phyloP scores from a whole-genome alignment of 345 rosid genomes.

The Gossypium australe region DNA sequence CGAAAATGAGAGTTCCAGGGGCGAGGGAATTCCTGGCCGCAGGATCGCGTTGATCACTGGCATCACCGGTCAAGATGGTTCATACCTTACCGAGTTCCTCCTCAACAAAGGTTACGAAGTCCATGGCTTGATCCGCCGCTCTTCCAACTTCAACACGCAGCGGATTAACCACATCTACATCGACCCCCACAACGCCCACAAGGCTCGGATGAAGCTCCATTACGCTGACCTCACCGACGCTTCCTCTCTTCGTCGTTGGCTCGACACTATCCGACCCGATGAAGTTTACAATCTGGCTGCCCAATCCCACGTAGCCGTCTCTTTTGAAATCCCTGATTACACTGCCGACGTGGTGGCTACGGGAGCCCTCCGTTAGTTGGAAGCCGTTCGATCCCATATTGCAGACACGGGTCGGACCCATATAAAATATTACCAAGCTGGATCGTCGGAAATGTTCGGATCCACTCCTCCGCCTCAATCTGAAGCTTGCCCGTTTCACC shows the following conservation, averaged over 20 bases:
- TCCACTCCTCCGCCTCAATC: conserved; percentile 87
- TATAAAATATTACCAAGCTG: conserved; percentile 83
- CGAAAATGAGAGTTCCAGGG: conserved; percentile 31
- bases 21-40: conserved; percentile 17
- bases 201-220: conserved; percentile 86
- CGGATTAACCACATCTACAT: conserved; percentile 93
- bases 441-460: conserved; percentile 97
- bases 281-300: conserved; percentile 98
- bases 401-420: conserved; percentile 55
- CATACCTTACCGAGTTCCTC: conserved; percentile 83
- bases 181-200: conserved; percentile 85
- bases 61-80: conserved; percentile 94
- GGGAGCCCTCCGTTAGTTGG: conserved; percentile 85
- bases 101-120: conserved; percentile 72
- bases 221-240: conserved; percentile 84
- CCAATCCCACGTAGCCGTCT: conserved; percentile 88
- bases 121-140: conserved; percentile 85
- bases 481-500: conserved; percentile 77
- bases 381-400: conserved; percentile 86
- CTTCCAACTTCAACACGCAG: conserved; percentile 93
- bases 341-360: conserved; percentile 96
- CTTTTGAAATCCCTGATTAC: conserved; percentile 97
- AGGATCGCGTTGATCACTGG: conserved; percentile 80
- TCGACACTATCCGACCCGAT: conserved; percentile 76
- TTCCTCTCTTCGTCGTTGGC: conserved; percentile 95